phyloP scores from a whole-genome alignment of 1,284 basidiomycete genomes.

The Cryptococcus hybrid region DNA sequence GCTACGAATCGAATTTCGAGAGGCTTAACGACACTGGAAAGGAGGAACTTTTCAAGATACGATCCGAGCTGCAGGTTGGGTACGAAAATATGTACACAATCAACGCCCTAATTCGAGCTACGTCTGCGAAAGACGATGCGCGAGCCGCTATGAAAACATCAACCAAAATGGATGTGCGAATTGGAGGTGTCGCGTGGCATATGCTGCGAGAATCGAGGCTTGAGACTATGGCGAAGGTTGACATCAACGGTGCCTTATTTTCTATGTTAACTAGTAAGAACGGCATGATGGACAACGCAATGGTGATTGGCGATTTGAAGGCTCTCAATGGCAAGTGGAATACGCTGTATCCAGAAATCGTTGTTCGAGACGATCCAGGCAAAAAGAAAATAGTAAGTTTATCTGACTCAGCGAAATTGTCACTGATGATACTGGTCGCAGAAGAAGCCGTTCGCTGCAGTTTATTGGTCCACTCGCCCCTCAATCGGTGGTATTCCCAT shows the following conservation, averaged over 20 bases:
- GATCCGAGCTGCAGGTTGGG: conserved; percentile 71
- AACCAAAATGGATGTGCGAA: conserved; percentile 74
- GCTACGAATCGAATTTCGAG: conserved; percentile 57
- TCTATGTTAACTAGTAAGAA: conserved; percentile 86
- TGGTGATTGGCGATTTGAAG: conserved; percentile 70
- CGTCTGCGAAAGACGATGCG: conserved; percentile 67
- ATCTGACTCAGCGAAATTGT: not conserved
- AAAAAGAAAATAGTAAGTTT: conserved; percentile 46
- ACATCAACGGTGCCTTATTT: conserved; percentile 74
- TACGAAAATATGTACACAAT: conserved; percentile 80
- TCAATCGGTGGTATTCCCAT: conserved; percentile 94
- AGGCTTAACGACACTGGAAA: conserved; percentile 56
- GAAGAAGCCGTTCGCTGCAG: conserved; percentile 29
- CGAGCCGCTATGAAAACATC: conserved; percentile 74
- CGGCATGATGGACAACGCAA: conserved; percentile 77
- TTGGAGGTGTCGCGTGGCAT: conserved; percentile 87
- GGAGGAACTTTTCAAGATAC: conserved; percentile 60
- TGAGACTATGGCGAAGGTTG: conserved; percentile 80
- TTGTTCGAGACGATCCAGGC: conserved; percentile 62
- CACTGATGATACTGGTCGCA: not conserved
- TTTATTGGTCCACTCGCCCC: conserved; percentile 69
- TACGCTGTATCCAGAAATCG: conserved; percentile 84
- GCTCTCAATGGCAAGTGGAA: conserved; percentile 85
- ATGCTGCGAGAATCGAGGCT: conserved; percentile 71
- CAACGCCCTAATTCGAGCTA: conserved; percentile 78